These are phyloP conservation scores for Leishmania tarentolae DNA, from an alignment of 208 protist genomes.

Conservation along the genomic window DNA sequence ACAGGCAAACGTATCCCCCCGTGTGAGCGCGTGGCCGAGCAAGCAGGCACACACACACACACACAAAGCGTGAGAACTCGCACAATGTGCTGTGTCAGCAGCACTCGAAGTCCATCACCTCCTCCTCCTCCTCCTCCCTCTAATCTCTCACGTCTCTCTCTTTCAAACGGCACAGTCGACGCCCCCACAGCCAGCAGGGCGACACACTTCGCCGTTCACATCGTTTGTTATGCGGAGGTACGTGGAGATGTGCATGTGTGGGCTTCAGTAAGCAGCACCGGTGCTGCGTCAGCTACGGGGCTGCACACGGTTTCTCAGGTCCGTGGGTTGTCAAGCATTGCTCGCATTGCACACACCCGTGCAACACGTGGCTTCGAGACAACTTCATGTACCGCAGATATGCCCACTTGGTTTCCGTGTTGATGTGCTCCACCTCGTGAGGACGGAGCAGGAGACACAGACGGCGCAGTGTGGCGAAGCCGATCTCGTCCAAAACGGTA, in stretches of 20 bases:
- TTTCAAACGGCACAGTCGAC: neutral
- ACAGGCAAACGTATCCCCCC: neutral
- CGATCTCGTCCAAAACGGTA: slow-evolving; percentile 77
- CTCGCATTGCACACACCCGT: slow-evolving; percentile 48
- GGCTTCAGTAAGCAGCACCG: neutral
- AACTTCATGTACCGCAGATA: slow-evolving; percentile 81
- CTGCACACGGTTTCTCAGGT: slow-evolving; percentile 11
- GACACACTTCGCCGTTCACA: neutral
- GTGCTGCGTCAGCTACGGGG: neutral
- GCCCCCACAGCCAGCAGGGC: neutral
- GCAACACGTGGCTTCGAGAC: slow-evolving; percentile 46
- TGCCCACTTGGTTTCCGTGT: slow-evolving; percentile 61
- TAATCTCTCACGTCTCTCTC: neutral
- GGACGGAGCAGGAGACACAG: slow-evolving; percentile 64
- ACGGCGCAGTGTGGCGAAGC: slow-evolving; percentile 51
- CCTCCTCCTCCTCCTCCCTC: neutral
- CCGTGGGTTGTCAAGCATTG: slow-evolving; percentile 29
- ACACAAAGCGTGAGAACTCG: neutral
- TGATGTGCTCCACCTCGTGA: slow-evolving; percentile 47
- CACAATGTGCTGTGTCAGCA: neutral
- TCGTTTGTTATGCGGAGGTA: neutral
- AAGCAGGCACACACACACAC: too few relatives aligned
- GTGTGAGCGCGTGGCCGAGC: neutral
- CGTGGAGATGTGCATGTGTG: neutral
- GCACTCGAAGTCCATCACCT: neutral